Evolutionary conservation across 768 basidiomycete genomes (phyloP), one percentile per base, ranked within the genome.

Genomic region (Boletus sensibilis): DNA sequence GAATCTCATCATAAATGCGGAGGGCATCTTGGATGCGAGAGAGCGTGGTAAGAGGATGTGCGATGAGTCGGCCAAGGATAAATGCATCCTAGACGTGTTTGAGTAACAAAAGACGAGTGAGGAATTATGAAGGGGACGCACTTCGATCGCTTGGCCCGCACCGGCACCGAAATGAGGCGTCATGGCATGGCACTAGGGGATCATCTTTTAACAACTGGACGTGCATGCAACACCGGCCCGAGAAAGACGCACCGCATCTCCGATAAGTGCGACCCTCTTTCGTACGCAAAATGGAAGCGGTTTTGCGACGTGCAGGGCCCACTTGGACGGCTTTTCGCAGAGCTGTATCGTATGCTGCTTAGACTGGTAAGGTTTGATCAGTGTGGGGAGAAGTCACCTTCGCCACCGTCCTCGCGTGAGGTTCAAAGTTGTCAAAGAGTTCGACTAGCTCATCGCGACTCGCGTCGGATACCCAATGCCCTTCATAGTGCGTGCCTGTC

Each of bases 201-300:
- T 18, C 37, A 10, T 18, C 4, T 16, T 9, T 18, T 6, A 35
- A 50, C 25, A 34, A 33, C 1, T 20, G 7, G 23, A 25, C 4
- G 33, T 16, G 23, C 4, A 20, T 12, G 11, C 29, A n/a, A 38
- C 8, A 16, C 4, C 3, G 9, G 1, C 12, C n/a, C 5, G 16
- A 47, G 21, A n/a, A 20, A n/a, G n/a, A 56, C 72, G 40, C 50
- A 79, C 78, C 14, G 82, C 76, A 62, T 85, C 83, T 7, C 82
- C 82, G 5, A 79, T 65, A 12, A 86, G 70, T 5, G 76, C 76
- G 0, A 82, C 75, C 5, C 72, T 68, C 11, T 73, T 74, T 20
- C 63, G 67, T 3, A 74, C 73, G 50, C 71, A 80, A 5, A 70
- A 72, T 0, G 75, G 72, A 12, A 83, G 66, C 7, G 73, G 72